phyloP scores from a whole-genome alignment of 371 early-diverging fungal species.

The Mucor racemosus region DNA sequence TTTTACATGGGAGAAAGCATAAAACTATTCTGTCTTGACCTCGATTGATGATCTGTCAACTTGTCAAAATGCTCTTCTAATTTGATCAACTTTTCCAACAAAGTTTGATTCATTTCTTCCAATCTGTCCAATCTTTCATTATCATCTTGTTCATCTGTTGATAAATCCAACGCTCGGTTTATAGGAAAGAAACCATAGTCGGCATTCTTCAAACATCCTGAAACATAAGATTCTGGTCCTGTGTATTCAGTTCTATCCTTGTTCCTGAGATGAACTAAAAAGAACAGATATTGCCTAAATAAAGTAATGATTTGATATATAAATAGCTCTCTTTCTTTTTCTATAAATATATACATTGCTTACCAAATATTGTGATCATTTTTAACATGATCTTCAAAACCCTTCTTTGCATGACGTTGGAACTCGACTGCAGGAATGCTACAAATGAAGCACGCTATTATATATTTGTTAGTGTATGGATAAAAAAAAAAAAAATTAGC shows the following conservation, averaged over 20 bases:
- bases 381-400: constrained; percentile 59
- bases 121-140: constrained; percentile 41
- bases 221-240: constrained; percentile 60
- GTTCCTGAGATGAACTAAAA: constrained; percentile 58
- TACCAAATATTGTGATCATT: constrained; percentile 64
- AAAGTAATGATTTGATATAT: neutral
- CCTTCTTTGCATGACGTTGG: constrained; percentile 53
- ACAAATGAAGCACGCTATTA: constrained; percentile 58
- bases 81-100: constrained; percentile 32
- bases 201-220: constrained; percentile 46
- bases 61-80: constrained; percentile 38
- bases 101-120: constrained; percentile 38
- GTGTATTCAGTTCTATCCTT: constrained; percentile 64
- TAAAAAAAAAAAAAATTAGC: neutral
- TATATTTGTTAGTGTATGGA: neutral
- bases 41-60: constrained; percentile 29
- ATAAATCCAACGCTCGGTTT: constrained; percentile 56
- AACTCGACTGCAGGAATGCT: constrained; percentile 61
- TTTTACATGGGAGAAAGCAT: constrained; percentile 43
- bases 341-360: neutral
- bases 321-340: neutral
- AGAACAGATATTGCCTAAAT: constrained; percentile 60
- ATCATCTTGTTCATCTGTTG: constrained; percentile 36
- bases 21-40: constrained; percentile 41
- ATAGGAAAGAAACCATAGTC: constrained; percentile 62